These are phyloP conservation scores for Lentinula novae-zelandiae DNA, from an alignment of 1,284 basidiomycete genomes.

Conservation along the genomic window DNA sequence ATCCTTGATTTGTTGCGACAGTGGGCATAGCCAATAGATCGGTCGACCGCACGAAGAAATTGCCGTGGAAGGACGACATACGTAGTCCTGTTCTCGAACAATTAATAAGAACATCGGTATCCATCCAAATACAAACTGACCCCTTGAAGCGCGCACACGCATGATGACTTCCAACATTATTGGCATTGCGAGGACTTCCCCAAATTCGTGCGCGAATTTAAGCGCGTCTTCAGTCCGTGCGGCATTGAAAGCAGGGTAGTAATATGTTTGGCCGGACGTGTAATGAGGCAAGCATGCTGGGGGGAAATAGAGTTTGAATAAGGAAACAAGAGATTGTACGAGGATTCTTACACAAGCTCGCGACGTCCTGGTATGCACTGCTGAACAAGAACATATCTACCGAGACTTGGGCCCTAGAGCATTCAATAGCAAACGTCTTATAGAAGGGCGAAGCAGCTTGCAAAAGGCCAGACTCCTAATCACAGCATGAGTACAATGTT, in stretches of 20 bases:
- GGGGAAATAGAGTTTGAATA: slow-evolving; percentile 3
- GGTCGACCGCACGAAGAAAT: slow-evolving; percentile 98
- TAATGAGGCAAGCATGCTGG: slow-evolving; percentile 92
- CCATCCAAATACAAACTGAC: slow-evolving; percentile 32
- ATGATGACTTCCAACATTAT: slow-evolving; percentile 98
- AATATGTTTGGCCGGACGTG: slow-evolving; percentile 97
- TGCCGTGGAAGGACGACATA: slow-evolving; percentile 98
- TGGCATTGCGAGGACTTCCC: slow-evolving; percentile 88
- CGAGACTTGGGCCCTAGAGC: slow-evolving; percentile 94
- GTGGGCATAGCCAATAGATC: slow-evolving; percentile 96
- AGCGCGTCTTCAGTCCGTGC: slow-evolving; percentile 91
- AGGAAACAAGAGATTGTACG: not conserved
- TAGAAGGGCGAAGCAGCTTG: slow-evolving; percentile 93
- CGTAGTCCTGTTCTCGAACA: slow-evolving; percentile 63
- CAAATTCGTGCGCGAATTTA: slow-evolving; percentile 98
- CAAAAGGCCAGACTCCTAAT: slow-evolving; percentile 48
- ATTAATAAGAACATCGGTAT: not conserved
- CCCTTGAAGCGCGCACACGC: slow-evolving; percentile 93
- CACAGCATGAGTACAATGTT: not conserved
- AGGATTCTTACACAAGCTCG: slow-evolving; percentile 67
- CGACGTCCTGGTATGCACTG: slow-evolving; percentile 92
- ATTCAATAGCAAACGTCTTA: slow-evolving; percentile 99
- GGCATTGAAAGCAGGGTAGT: slow-evolving; percentile 98
- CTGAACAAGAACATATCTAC: slow-evolving; percentile 99
- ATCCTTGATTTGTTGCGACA: slow-evolving; percentile 95